Conservation (phyloP, 1,139 yeast genomes). For the Suhomyces wounanorum region DNA sequence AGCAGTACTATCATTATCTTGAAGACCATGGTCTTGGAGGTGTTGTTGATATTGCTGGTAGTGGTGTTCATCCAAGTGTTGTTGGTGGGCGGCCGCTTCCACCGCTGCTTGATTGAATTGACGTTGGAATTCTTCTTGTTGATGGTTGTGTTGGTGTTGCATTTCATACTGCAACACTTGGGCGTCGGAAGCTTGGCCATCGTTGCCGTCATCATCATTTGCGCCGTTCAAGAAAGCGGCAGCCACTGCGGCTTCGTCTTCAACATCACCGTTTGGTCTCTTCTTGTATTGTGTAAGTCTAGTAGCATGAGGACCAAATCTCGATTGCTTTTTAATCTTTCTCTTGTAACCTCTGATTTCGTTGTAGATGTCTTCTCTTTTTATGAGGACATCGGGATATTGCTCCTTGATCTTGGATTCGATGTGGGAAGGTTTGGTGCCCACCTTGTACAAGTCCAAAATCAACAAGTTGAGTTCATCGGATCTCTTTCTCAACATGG, state of each 20-base stretch:
- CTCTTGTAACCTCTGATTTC: constrained; percentile 61
- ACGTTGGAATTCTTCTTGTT: constrained; percentile 43
- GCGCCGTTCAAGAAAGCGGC: constrained; percentile 20
- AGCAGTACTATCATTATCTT: constrained; percentile 31
- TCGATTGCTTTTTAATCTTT: constrained; percentile 46
- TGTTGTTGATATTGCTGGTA: constrained; percentile 39
- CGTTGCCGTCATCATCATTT: constrained; percentile 14
- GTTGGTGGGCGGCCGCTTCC: constrained; percentile 33
- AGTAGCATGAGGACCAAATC: constrained; percentile 14
- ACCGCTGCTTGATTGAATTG: constrained; percentile 45
- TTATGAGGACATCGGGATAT: constrained; percentile 56
- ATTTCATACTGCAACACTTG: constrained; percentile 27
- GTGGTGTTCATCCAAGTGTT: constrained; percentile 32
- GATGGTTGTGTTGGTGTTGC: constrained; percentile 29
- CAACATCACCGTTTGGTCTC: constrained; percentile 32
- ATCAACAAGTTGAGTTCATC: constrained; percentile 56
- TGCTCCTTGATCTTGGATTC: constrained; percentile 55
- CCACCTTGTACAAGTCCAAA: constrained; percentile 54
- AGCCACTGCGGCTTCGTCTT: constrained; percentile 31
- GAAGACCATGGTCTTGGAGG: constrained; percentile 29
- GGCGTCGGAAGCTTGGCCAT: constrained; percentile 17
- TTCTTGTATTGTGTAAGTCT: constrained; percentile 20
- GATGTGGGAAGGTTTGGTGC: constrained; percentile 60
- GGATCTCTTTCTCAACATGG: constrained; percentile 57
- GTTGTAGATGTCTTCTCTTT: constrained; percentile 59